Percentiles rank a stretch among this genome's conserved stretches.
phyloP scores from a whole-genome alignment of 1,284 basidiomycete species.

The Ganoderma sinense region DNA sequence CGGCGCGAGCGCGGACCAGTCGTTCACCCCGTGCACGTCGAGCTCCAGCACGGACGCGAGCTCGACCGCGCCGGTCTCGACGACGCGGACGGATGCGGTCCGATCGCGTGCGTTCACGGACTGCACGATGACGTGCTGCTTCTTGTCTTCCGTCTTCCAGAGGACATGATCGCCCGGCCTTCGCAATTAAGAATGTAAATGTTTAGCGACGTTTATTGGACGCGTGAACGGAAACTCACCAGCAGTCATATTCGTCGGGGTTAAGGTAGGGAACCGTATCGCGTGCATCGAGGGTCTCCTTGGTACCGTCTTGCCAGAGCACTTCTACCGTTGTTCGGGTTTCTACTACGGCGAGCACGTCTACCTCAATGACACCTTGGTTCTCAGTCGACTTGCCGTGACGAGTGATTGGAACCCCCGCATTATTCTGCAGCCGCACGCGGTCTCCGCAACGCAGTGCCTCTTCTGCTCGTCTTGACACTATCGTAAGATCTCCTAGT shows the following conservation, averaged over 20 bases:
- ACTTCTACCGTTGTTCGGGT: constrained; percentile 77
- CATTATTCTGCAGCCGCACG: constrained; percentile 58
- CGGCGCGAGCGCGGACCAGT: constrained; percentile 51
- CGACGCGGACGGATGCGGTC: constrained; percentile 69
- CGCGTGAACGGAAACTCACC: constrained; percentile 52
- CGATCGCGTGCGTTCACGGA: constrained; percentile 77
- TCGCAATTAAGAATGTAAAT: constrained; percentile 1
- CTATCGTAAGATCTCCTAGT: constrained; percentile 69
- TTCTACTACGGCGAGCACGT: constrained; percentile 71
- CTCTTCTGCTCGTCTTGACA: constrained; percentile 66
- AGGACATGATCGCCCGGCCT: constrained; percentile 93
- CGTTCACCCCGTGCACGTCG: constrained; percentile 79
- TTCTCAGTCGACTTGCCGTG: constrained; percentile 61
- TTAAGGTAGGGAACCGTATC: constrained; percentile 85
- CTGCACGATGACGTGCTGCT: constrained; percentile 80
- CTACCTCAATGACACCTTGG: constrained; percentile 55
- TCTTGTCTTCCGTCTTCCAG: constrained; percentile 82
- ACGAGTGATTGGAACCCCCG: constrained; percentile 56
- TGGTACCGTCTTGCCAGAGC: constrained; percentile 88
- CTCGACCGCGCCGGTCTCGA: constrained; percentile 62
- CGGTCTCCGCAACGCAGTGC: constrained; percentile 77
- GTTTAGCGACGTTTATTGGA: background rate
- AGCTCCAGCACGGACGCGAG: constrained; percentile 88
- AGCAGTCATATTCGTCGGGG: constrained; percentile 87
- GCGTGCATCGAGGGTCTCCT: constrained; percentile 64